Evolutionary conservation across 257 asterid species (phyloP).

Genomic region (Nemophila menziesii): DNA sequence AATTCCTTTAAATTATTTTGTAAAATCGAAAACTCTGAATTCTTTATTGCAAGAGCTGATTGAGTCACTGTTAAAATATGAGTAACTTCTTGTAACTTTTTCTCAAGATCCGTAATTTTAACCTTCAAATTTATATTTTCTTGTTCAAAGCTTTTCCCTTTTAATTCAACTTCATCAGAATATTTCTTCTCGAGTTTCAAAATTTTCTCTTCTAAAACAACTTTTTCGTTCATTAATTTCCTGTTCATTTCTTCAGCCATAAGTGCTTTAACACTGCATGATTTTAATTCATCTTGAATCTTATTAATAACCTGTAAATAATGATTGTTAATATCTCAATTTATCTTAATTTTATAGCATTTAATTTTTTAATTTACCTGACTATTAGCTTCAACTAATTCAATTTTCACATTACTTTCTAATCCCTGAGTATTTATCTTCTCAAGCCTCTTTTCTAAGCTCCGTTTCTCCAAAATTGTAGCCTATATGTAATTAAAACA

Average conservation of each 20-base stretch:
- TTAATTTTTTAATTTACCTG: slow-evolving; percentile 36
- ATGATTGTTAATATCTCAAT: background rate
- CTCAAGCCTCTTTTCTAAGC: slow-evolving; percentile 46
- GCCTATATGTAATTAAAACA: slow-evolving; percentile 29
- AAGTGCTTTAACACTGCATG: slow-evolving; percentile 57
- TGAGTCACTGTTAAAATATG: slow-evolving; percentile 36
- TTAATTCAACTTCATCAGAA: slow-evolving; percentile 47
- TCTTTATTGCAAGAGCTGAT: slow-evolving; percentile 50
- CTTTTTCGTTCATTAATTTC: slow-evolving; percentile 55
- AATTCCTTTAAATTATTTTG: slow-evolving; percentile 76
- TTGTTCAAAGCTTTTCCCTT: slow-evolving; percentile 51
- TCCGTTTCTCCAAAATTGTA: slow-evolving; percentile 60
- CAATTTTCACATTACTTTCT: slow-evolving; percentile 58
- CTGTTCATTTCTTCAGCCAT: slow-evolving; percentile 61
- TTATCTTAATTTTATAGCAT: background rate
- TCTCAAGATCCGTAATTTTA: slow-evolving; percentile 64
- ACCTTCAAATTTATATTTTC: slow-evolving; percentile 50
- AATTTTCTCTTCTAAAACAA: slow-evolving; percentile 53
- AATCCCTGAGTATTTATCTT: slow-evolving; percentile 56
- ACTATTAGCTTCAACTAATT: slow-evolving; percentile 56
- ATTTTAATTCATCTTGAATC: slow-evolving; percentile 74
- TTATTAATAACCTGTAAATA: slow-evolving; percentile 49
- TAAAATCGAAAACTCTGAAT: slow-evolving; percentile 41
- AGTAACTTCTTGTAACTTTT: slow-evolving; percentile 51
- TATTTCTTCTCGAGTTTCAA: slow-evolving; percentile 54